phyloP scores from a whole-genome alignment of 306 rosid species.

The Gleditsia sinensis region DNA sequence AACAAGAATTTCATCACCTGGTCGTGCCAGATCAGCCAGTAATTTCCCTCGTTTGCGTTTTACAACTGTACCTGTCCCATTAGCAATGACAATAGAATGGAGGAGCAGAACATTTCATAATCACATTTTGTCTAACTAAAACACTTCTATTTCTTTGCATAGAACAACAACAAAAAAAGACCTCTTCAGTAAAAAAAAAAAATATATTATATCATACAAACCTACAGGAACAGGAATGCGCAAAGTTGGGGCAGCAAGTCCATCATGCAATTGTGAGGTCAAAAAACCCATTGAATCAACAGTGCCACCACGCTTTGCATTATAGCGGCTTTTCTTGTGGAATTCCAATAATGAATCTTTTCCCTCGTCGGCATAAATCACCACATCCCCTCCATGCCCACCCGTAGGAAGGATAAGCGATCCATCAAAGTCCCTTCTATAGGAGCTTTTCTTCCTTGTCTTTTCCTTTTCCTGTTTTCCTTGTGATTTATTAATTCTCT shows the following conservation, averaged over 20 bases:
- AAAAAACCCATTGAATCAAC: conserved; percentile 83
- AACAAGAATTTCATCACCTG: conserved; percentile 84
- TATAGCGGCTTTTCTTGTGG: conserved; percentile 51
- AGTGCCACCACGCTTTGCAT: conserved; percentile 82
- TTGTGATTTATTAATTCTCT: conserved; percentile 31
- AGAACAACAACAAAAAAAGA: not conserved
- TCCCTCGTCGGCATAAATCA: conserved; percentile 77
- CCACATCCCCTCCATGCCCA: conserved; percentile 92
- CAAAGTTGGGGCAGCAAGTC: conserved; percentile 55
- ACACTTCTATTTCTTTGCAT: not conserved
- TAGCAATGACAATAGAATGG: not conserved
- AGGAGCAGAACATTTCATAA: not conserved
- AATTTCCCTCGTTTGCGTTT: conserved; percentile 80
- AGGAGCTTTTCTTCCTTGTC: conserved; percentile 48
- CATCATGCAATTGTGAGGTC: conserved; percentile 61
- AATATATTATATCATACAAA: conserved; percentile 46
- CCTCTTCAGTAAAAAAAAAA: not conserved
- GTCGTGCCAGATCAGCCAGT: conserved; percentile 79
- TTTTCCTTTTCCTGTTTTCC: conserved; percentile 53
- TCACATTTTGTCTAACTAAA: not conserved
- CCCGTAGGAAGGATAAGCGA: conserved; percentile 77
- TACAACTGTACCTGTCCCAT: conserved; percentile 80
- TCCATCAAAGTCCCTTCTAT: conserved; percentile 84
- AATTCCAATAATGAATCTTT: conserved; percentile 61
- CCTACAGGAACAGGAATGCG: conserved; percentile 96